Conservation (phyloP, 257 asterid genomes). For the Henckelia pumila region DNA sequence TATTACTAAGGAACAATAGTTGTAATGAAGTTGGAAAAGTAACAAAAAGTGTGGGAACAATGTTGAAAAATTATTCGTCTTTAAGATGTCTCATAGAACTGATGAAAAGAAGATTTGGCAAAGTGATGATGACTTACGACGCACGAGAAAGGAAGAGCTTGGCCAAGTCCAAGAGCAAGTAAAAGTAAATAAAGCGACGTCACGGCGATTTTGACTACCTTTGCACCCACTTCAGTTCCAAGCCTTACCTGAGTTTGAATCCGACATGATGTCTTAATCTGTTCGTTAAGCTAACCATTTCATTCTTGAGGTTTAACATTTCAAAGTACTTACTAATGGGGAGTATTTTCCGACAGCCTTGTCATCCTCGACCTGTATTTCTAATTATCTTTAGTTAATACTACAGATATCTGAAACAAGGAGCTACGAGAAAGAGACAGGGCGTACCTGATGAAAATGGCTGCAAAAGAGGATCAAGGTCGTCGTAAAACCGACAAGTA, state of each 20-base stretch:
- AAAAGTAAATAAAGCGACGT: constrained; percentile 47
- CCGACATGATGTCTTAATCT: not conserved
- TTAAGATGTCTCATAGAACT: not conserved
- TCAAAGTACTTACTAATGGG: constrained; percentile 60
- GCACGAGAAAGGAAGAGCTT: constrained; percentile 64
- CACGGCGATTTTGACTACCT: constrained; percentile 55
- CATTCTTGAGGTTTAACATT: constrained; percentile 8
- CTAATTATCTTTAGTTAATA: constrained; percentile 16
- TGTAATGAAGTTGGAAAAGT: not conserved
- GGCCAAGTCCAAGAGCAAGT: constrained; percentile 52
- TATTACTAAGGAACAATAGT: not conserved
- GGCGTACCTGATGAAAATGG: constrained; percentile 85
- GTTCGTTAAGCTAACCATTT: constrained; percentile 6
- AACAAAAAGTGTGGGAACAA: constrained; percentile 2
- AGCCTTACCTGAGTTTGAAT: constrained; percentile 60
- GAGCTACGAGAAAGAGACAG: constrained; percentile 11
- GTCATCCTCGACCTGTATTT: constrained; percentile 65
- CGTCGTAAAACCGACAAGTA: constrained; percentile 86
- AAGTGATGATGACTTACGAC: constrained; percentile 38
- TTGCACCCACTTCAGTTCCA: constrained; percentile 62
- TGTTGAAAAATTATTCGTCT: not conserved
- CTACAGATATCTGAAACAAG: not conserved
- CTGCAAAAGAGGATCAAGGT: constrained; percentile 88
- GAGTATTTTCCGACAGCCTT: constrained; percentile 66
- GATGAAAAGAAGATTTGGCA: not conserved